Evolutionary conservation across 139 green algal genomes (phyloP).

Genomic region (Chlorella sp.): DNA sequence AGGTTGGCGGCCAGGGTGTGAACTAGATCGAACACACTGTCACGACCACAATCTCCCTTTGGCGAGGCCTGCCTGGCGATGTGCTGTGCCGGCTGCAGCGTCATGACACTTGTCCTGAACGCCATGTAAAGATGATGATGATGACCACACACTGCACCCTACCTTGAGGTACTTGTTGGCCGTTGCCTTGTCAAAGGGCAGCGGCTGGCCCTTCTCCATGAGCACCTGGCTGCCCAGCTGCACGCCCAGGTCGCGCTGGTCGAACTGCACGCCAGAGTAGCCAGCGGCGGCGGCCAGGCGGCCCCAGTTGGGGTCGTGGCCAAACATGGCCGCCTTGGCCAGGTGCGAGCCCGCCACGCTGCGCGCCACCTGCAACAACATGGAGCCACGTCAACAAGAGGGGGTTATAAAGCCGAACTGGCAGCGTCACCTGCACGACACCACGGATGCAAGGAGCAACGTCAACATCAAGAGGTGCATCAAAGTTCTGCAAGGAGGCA

Average conservation of each 20-base stretch:
- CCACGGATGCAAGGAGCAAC: too few relatives aligned
- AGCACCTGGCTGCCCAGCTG: slow-evolving; percentile 71
- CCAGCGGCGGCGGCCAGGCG: slow-evolving; percentile 92
- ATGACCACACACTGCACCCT: neutral
- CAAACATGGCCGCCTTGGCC: slow-evolving; percentile 91
- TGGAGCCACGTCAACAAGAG: neutral
- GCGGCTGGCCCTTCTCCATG: slow-evolving; percentile 91
- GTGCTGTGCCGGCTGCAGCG: neutral
- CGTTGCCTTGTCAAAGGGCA: slow-evolving; percentile 80
- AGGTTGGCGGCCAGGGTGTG: too few relatives aligned
- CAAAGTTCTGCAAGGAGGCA: too few relatives aligned
- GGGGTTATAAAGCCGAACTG: too few relatives aligned
- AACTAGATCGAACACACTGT: too few relatives aligned
- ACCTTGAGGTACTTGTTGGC: slow-evolving; percentile 90
- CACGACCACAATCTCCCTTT: too few relatives aligned
- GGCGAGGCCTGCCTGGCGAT: too few relatives aligned
- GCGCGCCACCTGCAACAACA: slow-evolving; percentile 50
- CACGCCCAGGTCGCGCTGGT: slow-evolving; percentile 65
- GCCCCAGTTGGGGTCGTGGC: slow-evolving; percentile 98
- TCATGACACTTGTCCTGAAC: too few relatives aligned
- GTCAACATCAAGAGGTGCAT: too few relatives aligned
- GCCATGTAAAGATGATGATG: neutral
- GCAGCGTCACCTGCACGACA: too few relatives aligned
- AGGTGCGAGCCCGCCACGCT: slow-evolving; percentile 79
- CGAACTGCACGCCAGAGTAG: slow-evolving; percentile 61